Percentiles rank a stretch among this genome's conserved stretches.
phyloP scores from a whole-genome alignment of 345 rosid genomes.

The Nephelium lappaceum region DNA sequence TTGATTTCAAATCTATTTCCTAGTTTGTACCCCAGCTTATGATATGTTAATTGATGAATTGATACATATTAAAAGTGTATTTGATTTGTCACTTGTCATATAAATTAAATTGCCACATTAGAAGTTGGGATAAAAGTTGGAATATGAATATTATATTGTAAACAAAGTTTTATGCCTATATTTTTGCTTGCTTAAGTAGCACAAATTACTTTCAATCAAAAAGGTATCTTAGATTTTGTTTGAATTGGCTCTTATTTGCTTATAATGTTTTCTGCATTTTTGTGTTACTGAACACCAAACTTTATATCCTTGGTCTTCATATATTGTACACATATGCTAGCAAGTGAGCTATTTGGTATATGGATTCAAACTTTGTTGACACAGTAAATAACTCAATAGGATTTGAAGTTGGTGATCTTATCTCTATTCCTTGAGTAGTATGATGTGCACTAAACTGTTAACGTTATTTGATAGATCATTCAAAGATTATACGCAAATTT shows the following conservation, averaged over 20 bases:
- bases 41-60: not conserved
- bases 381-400: not conserved
- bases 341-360: not conserved
- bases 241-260: no score
- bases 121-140: not conserved
- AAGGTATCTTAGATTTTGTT: no score
- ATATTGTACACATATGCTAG: not conserved
- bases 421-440: not conserved
- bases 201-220: no score
- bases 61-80: no score
- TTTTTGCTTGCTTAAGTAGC: no score
- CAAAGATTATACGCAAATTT: not conserved
- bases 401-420: not conserved
- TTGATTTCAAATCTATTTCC: not conserved
- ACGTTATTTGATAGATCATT: not conserved
- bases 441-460: not conserved
- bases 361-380: not conserved
- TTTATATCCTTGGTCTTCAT: no score
- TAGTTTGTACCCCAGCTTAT: not conserved
- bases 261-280: no score
- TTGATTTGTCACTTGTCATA: not conserved
- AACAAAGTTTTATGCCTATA: no score
- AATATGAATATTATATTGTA: not conserved
- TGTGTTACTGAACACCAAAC: no score
- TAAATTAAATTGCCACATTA: not conserved